Base-by-base conservation (phyloP, 2,329 filamentous ascomycete species). In the Davidsoniella australis region DNA sequence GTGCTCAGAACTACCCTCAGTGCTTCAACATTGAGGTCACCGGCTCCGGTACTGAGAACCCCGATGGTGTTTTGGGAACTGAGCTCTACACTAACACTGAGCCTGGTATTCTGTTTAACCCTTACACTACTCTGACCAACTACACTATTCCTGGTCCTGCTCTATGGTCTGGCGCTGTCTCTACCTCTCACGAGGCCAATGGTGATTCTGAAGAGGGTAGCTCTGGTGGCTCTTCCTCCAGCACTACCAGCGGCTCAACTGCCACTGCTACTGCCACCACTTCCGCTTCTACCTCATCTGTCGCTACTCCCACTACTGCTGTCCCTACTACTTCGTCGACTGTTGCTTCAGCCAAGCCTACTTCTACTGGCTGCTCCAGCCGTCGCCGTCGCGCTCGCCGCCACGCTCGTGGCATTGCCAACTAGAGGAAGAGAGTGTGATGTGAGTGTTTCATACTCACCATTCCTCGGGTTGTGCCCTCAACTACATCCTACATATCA, bases 1-100 rank as follows among this genome's bases (percentile, higher is more conserved):
- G 69, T 20, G 70, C 70, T 0, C 70, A 73, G 59, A 65, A 66
- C 53, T 73, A 73, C 55, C 69, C 70, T 6, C 67, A 71, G 58
- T 73, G 70, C 57, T 60, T 71, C 53, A 71, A 71, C 53, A 58
- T 72, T 23, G 61, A 65, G 53, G 63, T 72, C 41, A 64, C 61
- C 41, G 68, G 68, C 4, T 60, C 60, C n/a, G 63, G 64, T 12
- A 46, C 48, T 20, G 59, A 64, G 2, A 58, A 57, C 18, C 61
- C 62, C 5, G 50, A 51, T 4, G 62, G 61, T 5, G 58, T 61
- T 36, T 56, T 61, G 23, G 62, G 57, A 18, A 60, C 59, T 3
- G 51, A 57, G 16, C 56, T 62, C 23, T 58, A 62, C 55, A 59
- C 56, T 18, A 38, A 56, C 23, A 54, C 57, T 36, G 59, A 63